phyloP scores from a whole-genome alignment of 2,329 filamentous ascomycete species.

The Talaromyces sp. region DNA sequence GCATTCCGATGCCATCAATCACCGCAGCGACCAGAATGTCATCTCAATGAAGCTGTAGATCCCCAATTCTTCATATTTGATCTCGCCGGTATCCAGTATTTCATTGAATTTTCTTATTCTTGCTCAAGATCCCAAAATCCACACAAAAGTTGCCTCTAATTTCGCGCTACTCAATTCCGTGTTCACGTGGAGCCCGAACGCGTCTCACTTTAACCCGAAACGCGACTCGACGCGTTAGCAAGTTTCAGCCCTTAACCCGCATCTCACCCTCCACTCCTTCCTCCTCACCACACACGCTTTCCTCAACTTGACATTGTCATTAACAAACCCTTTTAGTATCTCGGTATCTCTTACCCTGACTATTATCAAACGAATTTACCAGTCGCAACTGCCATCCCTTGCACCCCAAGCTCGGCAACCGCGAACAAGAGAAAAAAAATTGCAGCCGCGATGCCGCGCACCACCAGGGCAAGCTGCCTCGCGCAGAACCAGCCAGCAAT shows the following conservation, averaged over 20 bases:
- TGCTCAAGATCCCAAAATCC: neutral
- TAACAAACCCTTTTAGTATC: neutral
- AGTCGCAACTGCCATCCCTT: conserved; percentile 13
- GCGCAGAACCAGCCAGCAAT: conserved; percentile 44
- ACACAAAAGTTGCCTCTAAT: neutral
- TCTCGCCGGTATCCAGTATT: neutral
- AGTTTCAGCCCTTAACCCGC: neutral
- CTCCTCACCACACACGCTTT: conserved; percentile 7
- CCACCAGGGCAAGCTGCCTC: conserved; percentile 33
- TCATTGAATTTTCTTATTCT: neutral
- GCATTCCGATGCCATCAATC: conserved; percentile 28
- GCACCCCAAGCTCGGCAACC: neutral
- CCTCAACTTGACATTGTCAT: conserved; percentile 7
- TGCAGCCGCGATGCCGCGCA: conserved; percentile 35
- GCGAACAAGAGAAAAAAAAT: conserved; percentile 16
- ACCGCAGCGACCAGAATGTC: conserved; percentile 23
- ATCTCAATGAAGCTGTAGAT: neutral
- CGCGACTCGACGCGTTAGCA: conserved; percentile 3
- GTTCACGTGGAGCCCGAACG: neutral
- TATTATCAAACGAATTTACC: conserved; percentile 13
- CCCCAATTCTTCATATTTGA: neutral
- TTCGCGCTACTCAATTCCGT: neutral
- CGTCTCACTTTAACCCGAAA: conserved; percentile 8
- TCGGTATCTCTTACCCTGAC: conserved; percentile 27
- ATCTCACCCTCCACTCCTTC: conserved; percentile 1